A percentile compares a stretch with the other conserved stretches of the same genome.
Conservation (phyloP, 2,329 filamentous ascomycete genomes). For the Exophiala viscosa region DNA sequence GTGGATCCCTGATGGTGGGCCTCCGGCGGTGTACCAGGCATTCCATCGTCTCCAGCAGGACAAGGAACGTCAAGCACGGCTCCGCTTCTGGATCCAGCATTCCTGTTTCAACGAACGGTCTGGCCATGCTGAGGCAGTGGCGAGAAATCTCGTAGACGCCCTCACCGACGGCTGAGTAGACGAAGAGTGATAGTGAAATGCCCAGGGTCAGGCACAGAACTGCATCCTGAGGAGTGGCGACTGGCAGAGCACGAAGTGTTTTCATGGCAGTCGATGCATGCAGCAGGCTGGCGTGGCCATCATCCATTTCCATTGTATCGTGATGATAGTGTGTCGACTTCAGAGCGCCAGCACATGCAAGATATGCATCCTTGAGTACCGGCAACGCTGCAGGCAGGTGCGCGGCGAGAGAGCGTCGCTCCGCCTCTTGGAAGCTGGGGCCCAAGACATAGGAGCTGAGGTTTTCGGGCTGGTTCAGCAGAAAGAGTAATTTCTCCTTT, state of each 20-base stretch:
- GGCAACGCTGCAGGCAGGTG: slow-evolving; percentile 10
- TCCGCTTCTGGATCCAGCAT: slow-evolving; percentile 1
- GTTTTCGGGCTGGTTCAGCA: slow-evolving; percentile 6
- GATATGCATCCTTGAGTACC: slow-evolving; percentile 15
- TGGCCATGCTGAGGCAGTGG: slow-evolving; percentile 10
- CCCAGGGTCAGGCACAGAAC: slow-evolving; percentile 14
- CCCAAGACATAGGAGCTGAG: slow-evolving; percentile 7
- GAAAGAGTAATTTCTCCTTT: slow-evolving; percentile 8
- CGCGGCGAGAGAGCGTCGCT: slow-evolving; percentile 7
- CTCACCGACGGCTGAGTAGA: slow-evolving; percentile 7
- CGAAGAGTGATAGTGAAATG: slow-evolving; percentile 4
- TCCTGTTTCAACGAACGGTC: slow-evolving; percentile 6
- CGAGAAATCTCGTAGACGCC: slow-evolving; percentile 13
- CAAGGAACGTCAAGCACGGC: slow-evolving; percentile 6
- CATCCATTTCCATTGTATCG: not conserved
- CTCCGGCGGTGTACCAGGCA: slow-evolving; percentile 10
- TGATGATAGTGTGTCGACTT: not conserved
- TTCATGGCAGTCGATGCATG: slow-evolving; percentile 10
- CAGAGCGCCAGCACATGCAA: slow-evolving; percentile 9
- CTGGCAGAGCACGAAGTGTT: slow-evolving; percentile 8
- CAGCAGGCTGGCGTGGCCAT: slow-evolving; percentile 3
- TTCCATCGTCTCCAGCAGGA: slow-evolving; percentile 12
- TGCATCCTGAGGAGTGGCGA: slow-evolving; percentile 9
- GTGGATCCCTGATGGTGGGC: slow-evolving; percentile 9
- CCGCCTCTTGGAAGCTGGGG: slow-evolving; percentile 13